Evolutionary conservation across 2,329 filamentous ascomycete genomes (phyloP), one percentile per base, ranked within the genome.

Genomic region (Ascomycota sp.): DNA sequence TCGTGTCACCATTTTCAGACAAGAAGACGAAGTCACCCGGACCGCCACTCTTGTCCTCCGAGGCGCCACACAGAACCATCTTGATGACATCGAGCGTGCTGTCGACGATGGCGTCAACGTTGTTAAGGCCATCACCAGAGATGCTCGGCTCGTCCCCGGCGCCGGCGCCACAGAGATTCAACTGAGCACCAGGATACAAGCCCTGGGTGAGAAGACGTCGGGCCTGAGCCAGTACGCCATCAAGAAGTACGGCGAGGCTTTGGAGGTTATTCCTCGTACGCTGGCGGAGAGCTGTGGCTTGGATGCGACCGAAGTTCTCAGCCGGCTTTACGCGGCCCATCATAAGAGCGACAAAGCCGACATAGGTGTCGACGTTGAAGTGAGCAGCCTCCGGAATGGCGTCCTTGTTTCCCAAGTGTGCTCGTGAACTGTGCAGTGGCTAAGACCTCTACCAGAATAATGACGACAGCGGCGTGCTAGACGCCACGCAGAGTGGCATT

Each of bases 81-180:
- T 98, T 17, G 89, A 98, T 47, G 89, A 98, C 44, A 69, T 98
- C 23, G 89, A 98, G 65, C 76, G 89, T 38, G 89, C 89, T 30
- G 85, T 98, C 33, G 89, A 98, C 44, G 89, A 98, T 42, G 89
- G 89, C 39, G 89, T 98, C 52, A 98, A 95, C 48, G 91, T 92
- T 30, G 79, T 98, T 53, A 98, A 98, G 63, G 89, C 89, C 39
- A 91, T 98, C 51, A 95, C 89, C 36, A 80, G 80, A 51, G 91
- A 98, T 50, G 63, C 86, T 6, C 70, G 85, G 38, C 65, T 98
- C 34, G 85, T 98, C 1, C 83, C 89, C 23, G 89, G 89, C 39
- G 89, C 89, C 20, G 91, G 89, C 44, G 86, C 89, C 28, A 82
- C 86, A 37, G 89, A 98, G 56, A 75, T 91, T 52, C 81, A 94